phyloP scores from a whole-genome alignment of 179 eudicot species.

The Sideroxylon spinosum region DNA sequence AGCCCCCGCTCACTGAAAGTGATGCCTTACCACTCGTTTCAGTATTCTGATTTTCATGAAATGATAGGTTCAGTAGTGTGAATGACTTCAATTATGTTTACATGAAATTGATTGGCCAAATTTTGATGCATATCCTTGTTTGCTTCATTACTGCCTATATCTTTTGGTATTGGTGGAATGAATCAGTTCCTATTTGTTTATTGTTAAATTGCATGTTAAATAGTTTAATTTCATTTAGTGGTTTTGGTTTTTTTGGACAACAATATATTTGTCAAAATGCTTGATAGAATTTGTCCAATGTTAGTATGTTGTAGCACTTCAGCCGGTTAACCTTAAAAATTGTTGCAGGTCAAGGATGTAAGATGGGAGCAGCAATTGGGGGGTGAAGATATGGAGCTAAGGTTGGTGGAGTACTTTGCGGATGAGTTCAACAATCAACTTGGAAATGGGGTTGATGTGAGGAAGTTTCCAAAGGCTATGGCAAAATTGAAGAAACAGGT shows the following conservation, averaged over 20 bases:
- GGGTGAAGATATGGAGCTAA: conserved; percentile 85
- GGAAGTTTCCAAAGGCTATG: conserved; percentile 89
- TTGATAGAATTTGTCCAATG: neutral
- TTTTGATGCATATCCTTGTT: neutral
- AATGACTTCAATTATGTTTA: neutral
- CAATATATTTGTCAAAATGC: neutral
- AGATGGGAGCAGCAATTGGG: conserved; percentile 92
- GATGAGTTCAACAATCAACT: conserved; percentile 85
- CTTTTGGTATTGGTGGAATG: neutral
- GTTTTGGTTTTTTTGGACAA: neutral
- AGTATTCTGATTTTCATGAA: neutral
- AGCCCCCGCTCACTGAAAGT: neutral
- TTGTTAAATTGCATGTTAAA: neutral
- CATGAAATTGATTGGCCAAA: conserved; percentile 1
- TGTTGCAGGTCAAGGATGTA: conserved; percentile 76
- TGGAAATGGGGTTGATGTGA: conserved; percentile 71
- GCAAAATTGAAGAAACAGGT: conserved; percentile 98
- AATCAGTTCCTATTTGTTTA: neutral
- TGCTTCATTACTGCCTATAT: neutral
- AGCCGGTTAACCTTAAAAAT: neutral
- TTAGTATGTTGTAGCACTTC: neutral
- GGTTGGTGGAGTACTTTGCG: conserved; percentile 86
- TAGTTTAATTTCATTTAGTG: neutral
- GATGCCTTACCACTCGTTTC: neutral
- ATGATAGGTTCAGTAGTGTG: neutral